Base-by-base conservation (phyloP, 441 rosid species). In the Erodium moschatum region DNA sequence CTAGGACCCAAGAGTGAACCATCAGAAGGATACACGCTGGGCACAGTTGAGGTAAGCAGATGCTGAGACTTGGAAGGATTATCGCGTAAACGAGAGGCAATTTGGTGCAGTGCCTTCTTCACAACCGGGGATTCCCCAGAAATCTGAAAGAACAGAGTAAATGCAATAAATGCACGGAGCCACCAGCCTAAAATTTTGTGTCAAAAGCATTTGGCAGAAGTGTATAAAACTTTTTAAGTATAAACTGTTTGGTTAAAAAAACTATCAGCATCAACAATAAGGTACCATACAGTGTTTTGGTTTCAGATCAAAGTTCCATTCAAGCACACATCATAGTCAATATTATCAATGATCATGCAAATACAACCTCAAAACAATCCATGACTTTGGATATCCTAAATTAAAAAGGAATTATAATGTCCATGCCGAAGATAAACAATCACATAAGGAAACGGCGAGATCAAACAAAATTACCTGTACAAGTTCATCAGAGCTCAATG, bases 1-100 rank as follows among this genome's bases (percentile, higher is more conserved):
- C 35, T 72, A 35, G 88, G 82, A 66, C 82, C 85, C 68, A 86
- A 73, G 67, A 88, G 75, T 13, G 97, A 82, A 72, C 86, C 79
- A 48, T 77, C 69, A 76, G 94, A 76, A 42, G 87, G 63, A 70
- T 85, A 85, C 56, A 71, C 77, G 75, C 73, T 83, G 1, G 92
- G 71, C 33, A 21, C 74, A 73, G 91, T 82, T 66, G 85, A 77
- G 64, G 92, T 73, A 72, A 94, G 98, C 69, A 81, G 72, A 74
- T 86, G 92, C 77, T 91, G 97, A 69, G 95, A 74, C 24, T 92
- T 87, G 58, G 97, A 89, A 42, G 99, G 99, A 80, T 92, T 91
- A 20, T 86, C 96, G 64, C 86, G 99, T 72, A 95, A 89, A 29
- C 97, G 89, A 48, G 85, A 72, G 13, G 97, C 97, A 81, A 90